These are phyloP conservation scores for Malus fusca DNA, from an alignment of 306 rosid genomes.

Conservation along the genomic window DNA sequence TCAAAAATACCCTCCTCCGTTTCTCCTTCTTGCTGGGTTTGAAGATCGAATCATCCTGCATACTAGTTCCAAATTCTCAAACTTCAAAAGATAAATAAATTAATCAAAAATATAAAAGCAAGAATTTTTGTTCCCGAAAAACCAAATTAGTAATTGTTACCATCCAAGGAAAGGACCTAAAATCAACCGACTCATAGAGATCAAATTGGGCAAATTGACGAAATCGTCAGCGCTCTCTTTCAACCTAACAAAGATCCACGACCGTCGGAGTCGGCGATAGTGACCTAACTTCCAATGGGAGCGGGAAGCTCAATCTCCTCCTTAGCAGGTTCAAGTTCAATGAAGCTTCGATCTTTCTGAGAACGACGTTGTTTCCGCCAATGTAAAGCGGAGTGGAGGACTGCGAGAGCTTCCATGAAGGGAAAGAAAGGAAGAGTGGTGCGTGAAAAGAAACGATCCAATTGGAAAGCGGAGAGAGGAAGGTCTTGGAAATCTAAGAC, in stretches of 20 bases:
- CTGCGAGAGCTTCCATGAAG: constrained; percentile 90
- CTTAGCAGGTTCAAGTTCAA: constrained; percentile 39
- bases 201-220: constrained; percentile 63
- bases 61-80: no score
- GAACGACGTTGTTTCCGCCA: constrained; percentile 42
- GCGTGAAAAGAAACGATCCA: constrained; percentile 42
- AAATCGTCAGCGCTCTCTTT: constrained; percentile 1
- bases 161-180: constrained; percentile 93
- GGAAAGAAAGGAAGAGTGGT: constrained; percentile 68
- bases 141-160: constrained; percentile 16
- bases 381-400: constrained; percentile 78
- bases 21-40: no score
- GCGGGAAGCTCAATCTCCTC: constrained; percentile 31
- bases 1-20: no score
- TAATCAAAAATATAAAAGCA: no score
- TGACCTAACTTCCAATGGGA: constrained; percentile 23
- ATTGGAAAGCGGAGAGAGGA: constrained; percentile 40
- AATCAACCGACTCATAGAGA: constrained; percentile 51
- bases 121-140: no score
- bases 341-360: constrained; percentile 42
- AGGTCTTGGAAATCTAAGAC: constrained; percentile 15
- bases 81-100: no score
- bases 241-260: constrained; percentile 28
- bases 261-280: background rate
- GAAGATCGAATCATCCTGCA: no score